These are phyloP conservation scores for Chenopodium suecicum DNA, from an alignment of 148 eudicot genomes.

Conservation along the genomic window DNA sequence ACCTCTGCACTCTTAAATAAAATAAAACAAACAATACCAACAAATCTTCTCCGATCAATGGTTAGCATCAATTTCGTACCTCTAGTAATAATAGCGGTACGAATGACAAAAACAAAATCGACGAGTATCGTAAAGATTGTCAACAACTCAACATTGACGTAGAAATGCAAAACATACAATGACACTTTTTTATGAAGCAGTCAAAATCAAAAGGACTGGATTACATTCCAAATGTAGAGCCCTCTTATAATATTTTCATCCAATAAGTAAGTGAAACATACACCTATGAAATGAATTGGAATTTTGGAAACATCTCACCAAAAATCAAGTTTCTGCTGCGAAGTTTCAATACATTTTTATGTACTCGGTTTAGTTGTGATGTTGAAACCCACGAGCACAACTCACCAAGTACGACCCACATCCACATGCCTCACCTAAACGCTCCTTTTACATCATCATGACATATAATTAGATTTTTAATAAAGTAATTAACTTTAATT, in stretches of 20 bases:
- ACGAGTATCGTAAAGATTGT: not conserved
- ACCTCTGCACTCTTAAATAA: too few relatives aligned
- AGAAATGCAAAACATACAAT: not conserved
- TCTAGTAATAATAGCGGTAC: not conserved
- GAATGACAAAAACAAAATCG: not conserved
- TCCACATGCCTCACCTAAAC: constrained; percentile 11
- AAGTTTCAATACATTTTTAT: not conserved
- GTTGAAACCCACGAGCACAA: constrained; percentile 16
- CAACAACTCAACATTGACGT: not conserved
- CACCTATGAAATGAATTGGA: constrained; percentile 4
- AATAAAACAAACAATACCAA: too few relatives aligned
- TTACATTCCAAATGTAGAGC: constrained; percentile 1
- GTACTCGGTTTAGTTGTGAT: constrained; percentile 7
- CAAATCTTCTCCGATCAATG: too few relatives aligned
- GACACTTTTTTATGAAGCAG: too few relatives aligned
- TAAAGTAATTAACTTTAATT: not conserved
- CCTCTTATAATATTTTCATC: not conserved
- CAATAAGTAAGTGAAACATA: constrained; percentile 12
- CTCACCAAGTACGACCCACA: constrained; percentile 22
- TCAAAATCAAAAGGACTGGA: not conserved
- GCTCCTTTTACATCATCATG: not conserved
- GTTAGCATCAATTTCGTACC: not conserved
- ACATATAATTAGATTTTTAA: not conserved
- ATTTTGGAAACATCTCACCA: constrained; percentile 8
- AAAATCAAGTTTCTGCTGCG: not conserved